Evolutionary conservation across 2,329 filamentous ascomycete genomes (phyloP), one percentile per base, ranked within the genome.

Genomic region (Fonsecaea pugnacius): DNA sequence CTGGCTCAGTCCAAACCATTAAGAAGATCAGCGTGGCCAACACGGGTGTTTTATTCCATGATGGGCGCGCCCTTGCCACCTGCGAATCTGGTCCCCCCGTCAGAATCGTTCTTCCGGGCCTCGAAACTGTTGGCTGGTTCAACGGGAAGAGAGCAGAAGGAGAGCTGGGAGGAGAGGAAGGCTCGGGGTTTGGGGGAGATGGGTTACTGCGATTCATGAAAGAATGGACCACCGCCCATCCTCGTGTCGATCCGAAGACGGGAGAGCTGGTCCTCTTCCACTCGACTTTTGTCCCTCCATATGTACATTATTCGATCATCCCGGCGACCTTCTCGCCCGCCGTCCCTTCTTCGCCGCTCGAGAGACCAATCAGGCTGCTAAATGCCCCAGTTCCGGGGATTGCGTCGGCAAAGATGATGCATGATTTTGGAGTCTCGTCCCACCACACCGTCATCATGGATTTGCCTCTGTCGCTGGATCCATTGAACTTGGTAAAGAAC

Each of bases 61-160:
- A 91, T 71, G 87, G 88, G 9, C 80, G 88, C 66, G 88, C 87
- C 3, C 72, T 91, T 64, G 89, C 89, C 3, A 88, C 87, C 0
- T 91, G 88, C 68, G 88, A 91, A 73, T 90, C 87, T 68, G 89
- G 89, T 0, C 88, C 88, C 2, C 89, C 88, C 0, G 87, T 91
- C 72, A 80, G 88, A 30, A 79, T 91, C 55, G 79, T 84, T 7
- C 76, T 91, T 6, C 89, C 89, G 0, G 78, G 80, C 0, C 74
- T 91, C 24, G 84, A 89, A 67, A 91, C 89, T 0, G 80, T 91
- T 7, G 89, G 88, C 46, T 91, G 89, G 89, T 91, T 84, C 74
- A 82, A 89, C 71, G 89, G 88, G 6, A 76, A 78, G 1, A 75
- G 70, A 16, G 84, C 84, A 18, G 86, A 89, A 76, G 71, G 69